phyloP scores from a whole-genome alignment of 768 basidiomycete species.

The Rhizopogon roseolus region DNA sequence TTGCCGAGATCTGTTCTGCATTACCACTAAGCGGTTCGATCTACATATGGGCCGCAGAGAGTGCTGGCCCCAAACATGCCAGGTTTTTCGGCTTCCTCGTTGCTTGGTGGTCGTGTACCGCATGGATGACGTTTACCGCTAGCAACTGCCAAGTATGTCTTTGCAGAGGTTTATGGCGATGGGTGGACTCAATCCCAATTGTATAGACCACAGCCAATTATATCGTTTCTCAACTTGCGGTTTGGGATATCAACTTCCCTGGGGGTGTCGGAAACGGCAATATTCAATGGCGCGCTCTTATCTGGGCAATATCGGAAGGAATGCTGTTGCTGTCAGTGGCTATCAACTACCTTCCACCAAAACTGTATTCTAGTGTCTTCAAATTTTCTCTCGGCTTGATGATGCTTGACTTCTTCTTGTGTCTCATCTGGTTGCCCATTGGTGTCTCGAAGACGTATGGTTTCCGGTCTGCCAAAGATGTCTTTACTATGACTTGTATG shows the following conservation, averaged over 20 bases:
- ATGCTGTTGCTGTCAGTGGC: slow-evolving; percentile 67
- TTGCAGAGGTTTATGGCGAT: neutral
- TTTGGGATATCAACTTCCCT: slow-evolving; percentile 80
- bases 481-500: slow-evolving; percentile 78
- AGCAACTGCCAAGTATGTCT: slow-evolving; percentile 74
- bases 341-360: slow-evolving; percentile 83
- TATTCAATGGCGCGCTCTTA: slow-evolving; percentile 80
- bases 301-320: slow-evolving; percentile 79
- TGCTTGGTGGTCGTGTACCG: slow-evolving; percentile 91
- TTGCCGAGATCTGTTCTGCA: slow-evolving; percentile 90
- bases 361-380: slow-evolving; percentile 71
- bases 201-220: slow-evolving; percentile 82
- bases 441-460: slow-evolving; percentile 88
- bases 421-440: slow-evolving; percentile 89
- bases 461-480: slow-evolving; percentile 78
- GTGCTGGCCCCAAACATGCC: slow-evolving; percentile 82
- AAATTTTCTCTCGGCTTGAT: slow-evolving; percentile 68
- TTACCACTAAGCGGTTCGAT: slow-evolving; percentile 86
- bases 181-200: neutral
- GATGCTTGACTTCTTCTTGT: slow-evolving; percentile 84
- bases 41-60: slow-evolving; percentile 93
- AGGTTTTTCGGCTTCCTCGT: slow-evolving; percentile 87
- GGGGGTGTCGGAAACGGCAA: slow-evolving; percentile 69
- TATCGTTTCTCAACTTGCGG: slow-evolving; percentile 75
- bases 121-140: slow-evolving; percentile 95